Percentiles rank a stretch among this genome's conserved stretches.
These are phyloP conservation scores for Colletotrichum sublineola DNA, from an alignment of 2,329 filamentous ascomycete species.

Conservation along the genomic window DNA sequence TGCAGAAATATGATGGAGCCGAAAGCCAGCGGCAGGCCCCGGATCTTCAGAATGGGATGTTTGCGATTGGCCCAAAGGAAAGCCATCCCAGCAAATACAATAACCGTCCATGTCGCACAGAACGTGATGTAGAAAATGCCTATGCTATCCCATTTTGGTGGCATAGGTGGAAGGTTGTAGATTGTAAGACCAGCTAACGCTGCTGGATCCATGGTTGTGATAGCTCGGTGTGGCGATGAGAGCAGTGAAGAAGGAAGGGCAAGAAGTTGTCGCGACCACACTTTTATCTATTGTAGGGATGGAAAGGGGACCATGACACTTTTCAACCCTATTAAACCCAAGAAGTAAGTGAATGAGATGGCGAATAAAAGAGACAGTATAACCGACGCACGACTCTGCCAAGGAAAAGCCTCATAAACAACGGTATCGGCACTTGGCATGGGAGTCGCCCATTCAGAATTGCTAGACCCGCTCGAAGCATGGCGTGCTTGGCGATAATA, in stretches of 20 bases:
- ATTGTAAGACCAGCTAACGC: slow-evolving; percentile 44
- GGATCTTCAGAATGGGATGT: slow-evolving; percentile 55
- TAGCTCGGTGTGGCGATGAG: background rate
- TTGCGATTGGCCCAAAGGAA: slow-evolving; percentile 52
- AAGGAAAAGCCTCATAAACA: background rate
- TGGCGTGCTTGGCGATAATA: slow-evolving; percentile 27
- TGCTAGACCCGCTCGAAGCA: slow-evolving; percentile 6
- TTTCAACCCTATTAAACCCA: background rate
- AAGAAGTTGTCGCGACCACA: background rate
- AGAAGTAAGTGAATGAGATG: background rate
- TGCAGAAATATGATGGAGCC: slow-evolving; percentile 55
- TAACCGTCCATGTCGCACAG: slow-evolving; percentile 46
- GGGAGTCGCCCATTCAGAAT: slow-evolving; percentile 11
- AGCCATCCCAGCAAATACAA: slow-evolving; percentile 52
- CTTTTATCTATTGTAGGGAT: background rate
- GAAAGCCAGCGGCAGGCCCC: slow-evolving; percentile 57
- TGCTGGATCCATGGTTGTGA: slow-evolving; percentile 20
- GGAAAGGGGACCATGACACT: background rate
- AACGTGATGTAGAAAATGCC: slow-evolving; percentile 50
- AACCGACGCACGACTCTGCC: background rate
- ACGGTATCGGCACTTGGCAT: slow-evolving; percentile 16
- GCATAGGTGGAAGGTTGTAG: slow-evolving; percentile 48
- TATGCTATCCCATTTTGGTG: slow-evolving; percentile 47
- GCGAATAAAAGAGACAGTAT: background rate
- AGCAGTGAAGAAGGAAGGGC: background rate